Conservation (phyloP, 1,139 yeast genomes). For the Candida anutae region DNA sequence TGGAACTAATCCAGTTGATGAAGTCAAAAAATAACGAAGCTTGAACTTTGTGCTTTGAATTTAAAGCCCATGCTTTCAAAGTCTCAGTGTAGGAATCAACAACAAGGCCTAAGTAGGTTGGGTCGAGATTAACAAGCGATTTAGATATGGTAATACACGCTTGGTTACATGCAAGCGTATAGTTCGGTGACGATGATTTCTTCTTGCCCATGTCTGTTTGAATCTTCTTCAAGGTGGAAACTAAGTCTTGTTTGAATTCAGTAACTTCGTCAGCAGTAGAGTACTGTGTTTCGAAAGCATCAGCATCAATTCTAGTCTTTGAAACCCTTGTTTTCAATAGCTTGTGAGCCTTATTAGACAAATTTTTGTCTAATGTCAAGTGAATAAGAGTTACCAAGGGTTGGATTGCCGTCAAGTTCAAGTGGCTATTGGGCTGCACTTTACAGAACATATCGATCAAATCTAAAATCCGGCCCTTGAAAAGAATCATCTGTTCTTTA, state of each 20-base stretch:
- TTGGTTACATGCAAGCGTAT: conserved; percentile 51
- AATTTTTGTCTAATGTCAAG: conserved; percentile 57
- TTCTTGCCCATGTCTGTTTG: conserved; percentile 35
- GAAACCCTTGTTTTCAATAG: conserved; percentile 58
- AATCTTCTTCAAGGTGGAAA: conserved; percentile 22
- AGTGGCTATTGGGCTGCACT: conserved; percentile 34
- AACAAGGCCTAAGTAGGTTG: conserved; percentile 24
- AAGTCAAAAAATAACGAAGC: conserved; percentile 68
- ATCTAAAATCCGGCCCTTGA: conserved; percentile 75
- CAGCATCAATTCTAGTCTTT: conserved; percentile 11
- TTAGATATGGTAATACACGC: conserved; percentile 57
- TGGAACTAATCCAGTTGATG: conserved; percentile 67
- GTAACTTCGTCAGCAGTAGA: conserved; percentile 11
- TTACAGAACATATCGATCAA: conserved; percentile 58
- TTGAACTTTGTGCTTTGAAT: conserved; percentile 41
- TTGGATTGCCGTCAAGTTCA: conserved; percentile 38
- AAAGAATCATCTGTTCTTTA: conserved; percentile 67
- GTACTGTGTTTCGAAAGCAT: conserved; percentile 13
- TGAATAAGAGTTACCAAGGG: conserved; percentile 58
- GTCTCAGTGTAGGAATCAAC: conserved; percentile 51
- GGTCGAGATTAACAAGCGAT: conserved; percentile 34
- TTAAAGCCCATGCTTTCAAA: conserved; percentile 53
- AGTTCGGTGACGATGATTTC: conserved; percentile 41
- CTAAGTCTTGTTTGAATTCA: conserved; percentile 12
- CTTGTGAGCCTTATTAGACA: conserved; percentile 73